Base-by-base conservation (phyloP, 2,329 filamentous ascomycete species). In the Diplodia sapinea region DNA sequence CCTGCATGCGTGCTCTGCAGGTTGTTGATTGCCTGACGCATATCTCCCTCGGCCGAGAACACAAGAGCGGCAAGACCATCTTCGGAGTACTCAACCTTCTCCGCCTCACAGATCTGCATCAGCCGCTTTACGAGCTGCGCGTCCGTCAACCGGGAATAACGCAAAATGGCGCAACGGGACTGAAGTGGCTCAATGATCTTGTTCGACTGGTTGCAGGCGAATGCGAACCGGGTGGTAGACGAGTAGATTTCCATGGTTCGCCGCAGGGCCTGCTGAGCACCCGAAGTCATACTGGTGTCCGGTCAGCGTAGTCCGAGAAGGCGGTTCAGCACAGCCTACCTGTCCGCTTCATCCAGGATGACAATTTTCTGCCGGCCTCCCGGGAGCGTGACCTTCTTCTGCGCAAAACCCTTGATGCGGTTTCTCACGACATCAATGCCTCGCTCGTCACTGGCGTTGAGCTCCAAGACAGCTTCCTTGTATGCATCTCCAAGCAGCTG, bases 181-280 rank as follows among this genome's bases (percentile, higher is more conserved):
- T 99, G 95, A 63, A 99, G 85, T n/a, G 95, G 95, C 80, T 99
- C 95, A 79, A 99, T 99, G 77, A 99, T 98, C 82, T 98, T 99
- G 83, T 98, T 99, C 70, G 91, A 95, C 82, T 97, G 93, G 79
- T 99, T 99, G 84, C 95, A 99, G 2, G 95, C 95, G 75, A 99
- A 99, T 0, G 95, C 95, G 76, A 99, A 99, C 68, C 95, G 88
- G 2, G 95, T 99, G 1, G 95, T 99, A 70, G 93, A 90, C 51
- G 93, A 96, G 82, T 98, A 98, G 63, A 98, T 99, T 79, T 99
- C 95, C 95, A 99, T 99, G 0, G 95, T 99, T 70, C 95, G 86
- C 72, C 95, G 88, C 43, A 99, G 86, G 23, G 95, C 95, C 81
- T 98, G 95, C 78, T 99, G 95, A 2, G 95, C 95, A 65, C 95